Evolutionary conservation across 495 filamentous ascomycete species (phyloP), one percentile per base, ranked within the genome.

Genomic region (Aspergillus funiculosus): DNA sequence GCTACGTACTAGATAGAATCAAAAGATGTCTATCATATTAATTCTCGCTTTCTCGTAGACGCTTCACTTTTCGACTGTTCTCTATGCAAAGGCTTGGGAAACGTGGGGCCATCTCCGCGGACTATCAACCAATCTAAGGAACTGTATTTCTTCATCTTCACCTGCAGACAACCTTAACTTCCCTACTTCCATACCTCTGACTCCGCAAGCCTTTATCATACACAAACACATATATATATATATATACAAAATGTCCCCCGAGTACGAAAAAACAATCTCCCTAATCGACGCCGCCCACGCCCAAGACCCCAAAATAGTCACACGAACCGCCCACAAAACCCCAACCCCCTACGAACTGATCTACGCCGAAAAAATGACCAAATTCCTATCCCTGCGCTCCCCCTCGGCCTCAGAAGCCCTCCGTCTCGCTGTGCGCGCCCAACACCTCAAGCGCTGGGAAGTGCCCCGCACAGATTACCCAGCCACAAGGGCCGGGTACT

Each of bases 381-480:
- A 59, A 26, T 88, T 83, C 69, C 80, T 92, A 13, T 53, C 68
- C 8, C 59, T 64, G 3, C 72, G 76, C 43, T 47, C 62, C 22
- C 76, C 83, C 1, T 39, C 64, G 25, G 80, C 86, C 13, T 77
- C 82, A 3, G 78, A 81, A 10, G 57, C 72, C 34, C 72, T 92
- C 28, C 76, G 75, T 18, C 71, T 91, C 44, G 87, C 87, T 20
- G 79, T 87, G 46, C 82, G 85, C 46, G 87, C 86, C 15, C 87
- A 92, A 63, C 87, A 92, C 65, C 82, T 91, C 50, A 67, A 76
- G 39, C 83, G 87, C 54, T 92, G 85, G 85, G 84, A 90, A 63
- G 74, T 89, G 10, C 84, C 85, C 0, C 80, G 87, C 18, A 60
- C 60, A 46, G 75, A 68, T 29, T 89, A 87, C 62, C 81, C 86